A percentile compares a stretch with the other conserved stretches of the same genome.
Evolutionary conservation across 1,284 basidiomycete genomes (phyloP).

Genomic region (Cryptococcus maquisensis): DNA sequence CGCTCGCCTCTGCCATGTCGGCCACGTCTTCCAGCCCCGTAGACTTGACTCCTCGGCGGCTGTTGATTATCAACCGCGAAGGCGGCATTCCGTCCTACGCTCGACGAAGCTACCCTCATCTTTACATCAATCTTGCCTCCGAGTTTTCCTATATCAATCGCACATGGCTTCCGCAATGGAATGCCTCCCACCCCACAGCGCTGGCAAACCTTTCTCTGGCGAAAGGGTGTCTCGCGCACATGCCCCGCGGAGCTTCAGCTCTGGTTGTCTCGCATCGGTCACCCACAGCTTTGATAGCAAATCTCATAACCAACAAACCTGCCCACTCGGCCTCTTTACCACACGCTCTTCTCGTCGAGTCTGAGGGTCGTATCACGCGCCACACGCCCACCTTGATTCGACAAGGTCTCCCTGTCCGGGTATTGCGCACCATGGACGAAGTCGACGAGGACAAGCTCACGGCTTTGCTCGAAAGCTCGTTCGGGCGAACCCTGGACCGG

Average conservation of each 20-base stretch:
- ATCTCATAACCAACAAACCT: constrained; percentile 97
- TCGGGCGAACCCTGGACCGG: constrained; percentile 69
- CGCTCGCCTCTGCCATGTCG: constrained; percentile 80
- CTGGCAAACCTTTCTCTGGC: constrained; percentile 84
- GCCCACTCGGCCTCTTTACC: constrained; percentile 92
- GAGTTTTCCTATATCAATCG: constrained; percentile 82
- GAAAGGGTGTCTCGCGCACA: constrained; percentile 79
- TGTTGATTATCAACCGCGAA: constrained; percentile 97
- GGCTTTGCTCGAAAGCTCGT: constrained; percentile 77
- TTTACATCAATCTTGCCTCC: constrained; percentile 88
- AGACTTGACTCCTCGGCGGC: constrained; percentile 81
- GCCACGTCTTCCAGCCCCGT: constrained; percentile 40
- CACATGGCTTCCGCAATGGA: constrained; percentile 79
- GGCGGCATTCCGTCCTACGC: constrained; percentile 98
- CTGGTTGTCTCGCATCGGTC: constrained; percentile 97
- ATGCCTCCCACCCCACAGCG: constrained; percentile 73
- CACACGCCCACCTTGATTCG: constrained; percentile 92
- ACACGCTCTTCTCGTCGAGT: constrained; percentile 76
- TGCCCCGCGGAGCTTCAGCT: constrained; percentile 89
- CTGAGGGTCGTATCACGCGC: constrained; percentile 73
- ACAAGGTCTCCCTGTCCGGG: constrained; percentile 78
- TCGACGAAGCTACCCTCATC: constrained; percentile 86
- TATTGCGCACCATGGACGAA: constrained; percentile 60
- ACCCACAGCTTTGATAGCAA: constrained; percentile 89
- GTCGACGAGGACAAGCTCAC: constrained; percentile 77